Base-by-base conservation (phyloP, 352 stramenopile species). In the Phytophthora pinifolia region DNA sequence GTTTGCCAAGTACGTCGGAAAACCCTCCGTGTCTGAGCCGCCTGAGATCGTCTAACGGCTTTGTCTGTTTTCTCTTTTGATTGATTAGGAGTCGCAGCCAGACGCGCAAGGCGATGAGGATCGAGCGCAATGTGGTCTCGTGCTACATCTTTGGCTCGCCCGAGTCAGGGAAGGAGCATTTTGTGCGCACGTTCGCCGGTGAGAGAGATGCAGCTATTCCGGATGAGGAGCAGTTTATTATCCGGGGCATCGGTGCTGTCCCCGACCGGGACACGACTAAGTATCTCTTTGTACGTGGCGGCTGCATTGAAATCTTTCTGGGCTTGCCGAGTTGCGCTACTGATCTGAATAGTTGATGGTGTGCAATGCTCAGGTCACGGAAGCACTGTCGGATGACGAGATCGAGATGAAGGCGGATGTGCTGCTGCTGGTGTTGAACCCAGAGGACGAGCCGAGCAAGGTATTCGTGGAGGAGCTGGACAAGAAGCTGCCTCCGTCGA, bases 401-500 rank as follows among this genome's bases (percentile, higher is more conserved):
- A 72, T 92, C 12, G 76, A 88, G 54, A 73, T 81, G 45, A 79
- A 75, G 33, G 83, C 83, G 1, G 83, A 92, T 58, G 80, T 89
- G 47, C 37, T 92, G 35, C 83, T 85, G 32, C 65, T 90, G 20
- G 44, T 92, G 30, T 71, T 83, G 49, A 79, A 92, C 48, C 83
- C 83, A 25, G 49, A 74, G 0, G 67, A 88, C 22, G 45, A 70
- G 5, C 48, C 62, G 38, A 86, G 75, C 48, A 68, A 75, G 45
- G 44, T 64, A 9, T 53, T 69, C 27, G 77, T 74, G 9, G 74
- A 88, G 47, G 75, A 83, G 27, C 46, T 79, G 59, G 69, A 75
- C 51, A 78, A 76, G 54, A 79, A 79, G 52, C 45, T 89, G 13
- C 72, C 79, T 15, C 52, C 57, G 8, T 55, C 65, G 18, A 83